Evolutionary conservation across 345 rosid species (phyloP).

Genomic region (Syzygium aromaticum): DNA sequence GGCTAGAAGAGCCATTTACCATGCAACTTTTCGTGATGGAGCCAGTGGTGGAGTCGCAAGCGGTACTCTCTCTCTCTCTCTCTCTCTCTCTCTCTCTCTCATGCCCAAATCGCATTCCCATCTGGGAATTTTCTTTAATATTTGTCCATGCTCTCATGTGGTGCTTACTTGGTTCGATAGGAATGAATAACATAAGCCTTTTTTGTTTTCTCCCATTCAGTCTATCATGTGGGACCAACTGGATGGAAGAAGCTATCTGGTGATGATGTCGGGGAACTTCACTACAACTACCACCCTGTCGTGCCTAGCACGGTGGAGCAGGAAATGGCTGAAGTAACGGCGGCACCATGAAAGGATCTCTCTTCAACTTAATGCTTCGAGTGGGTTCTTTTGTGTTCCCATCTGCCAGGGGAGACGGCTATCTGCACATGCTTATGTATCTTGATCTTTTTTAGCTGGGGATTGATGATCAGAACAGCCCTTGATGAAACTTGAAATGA

Average conservation of each 20-base stretch:
- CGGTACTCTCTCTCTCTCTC: constrained; percentile 36
- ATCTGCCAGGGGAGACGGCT: background rate
- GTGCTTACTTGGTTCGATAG: background rate
- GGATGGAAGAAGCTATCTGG: constrained; percentile 98
- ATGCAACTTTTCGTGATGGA: constrained; percentile 97
- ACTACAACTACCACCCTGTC: constrained; percentile 75
- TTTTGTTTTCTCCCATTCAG: constrained; percentile 26
- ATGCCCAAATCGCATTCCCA: background rate
- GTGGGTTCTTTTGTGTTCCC: background rate
- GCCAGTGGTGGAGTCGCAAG: constrained; percentile 99
- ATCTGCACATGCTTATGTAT: background rate
- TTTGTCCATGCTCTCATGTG: background rate
- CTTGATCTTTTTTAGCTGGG: background rate
- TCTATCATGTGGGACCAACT: constrained; percentile 82
- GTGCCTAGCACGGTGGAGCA: constrained; percentile 55
- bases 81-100: background rate
- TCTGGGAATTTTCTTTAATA: background rate
- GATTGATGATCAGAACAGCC: background rate
- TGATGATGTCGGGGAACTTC: constrained; percentile 95
- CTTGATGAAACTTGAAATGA: background rate
- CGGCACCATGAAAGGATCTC: constrained; percentile 5
- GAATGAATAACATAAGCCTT: background rate
- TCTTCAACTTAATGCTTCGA: background rate
- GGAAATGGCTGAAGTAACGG: constrained; percentile 75
- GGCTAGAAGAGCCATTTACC: constrained; percentile 95